These are phyloP conservation scores for Hyphopichia pseudoburtonii DNA, from an alignment of 1,139 yeast species.

Conservation along the genomic window DNA sequence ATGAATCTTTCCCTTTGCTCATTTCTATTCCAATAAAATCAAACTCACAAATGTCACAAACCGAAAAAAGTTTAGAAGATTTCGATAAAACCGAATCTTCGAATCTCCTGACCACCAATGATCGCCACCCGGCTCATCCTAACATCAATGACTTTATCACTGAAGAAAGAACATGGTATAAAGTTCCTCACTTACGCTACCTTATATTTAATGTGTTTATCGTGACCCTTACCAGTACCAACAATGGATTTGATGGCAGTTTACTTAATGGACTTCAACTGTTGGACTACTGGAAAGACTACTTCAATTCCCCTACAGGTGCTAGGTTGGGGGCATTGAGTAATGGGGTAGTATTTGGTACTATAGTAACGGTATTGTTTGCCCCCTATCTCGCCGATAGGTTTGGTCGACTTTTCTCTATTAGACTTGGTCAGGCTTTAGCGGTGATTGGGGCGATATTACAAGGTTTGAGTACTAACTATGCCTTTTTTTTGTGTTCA, in stretches of 20 bases:
- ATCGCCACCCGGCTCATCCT: neutral
- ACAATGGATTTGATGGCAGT: slow-evolving; percentile 53
- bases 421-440: slow-evolving; percentile 24
- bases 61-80: no score
- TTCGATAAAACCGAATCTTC: neutral
- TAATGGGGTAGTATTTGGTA: slow-evolving; percentile 31
- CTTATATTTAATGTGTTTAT: slow-evolving; percentile 37
- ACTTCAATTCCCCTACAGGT: slow-evolving; percentile 43
- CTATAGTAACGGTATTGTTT: slow-evolving; percentile 16
- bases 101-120: neutral
- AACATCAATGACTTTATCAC: slow-evolving; percentile 2
- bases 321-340: slow-evolving; percentile 45
- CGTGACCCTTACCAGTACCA: slow-evolving; percentile 45
- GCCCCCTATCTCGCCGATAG: slow-evolving; percentile 24
- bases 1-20: no score
- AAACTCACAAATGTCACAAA: no score
- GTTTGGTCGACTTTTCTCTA: slow-evolving; percentile 34
- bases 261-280: slow-evolving; percentile 53
- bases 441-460: slow-evolving; percentile 38
- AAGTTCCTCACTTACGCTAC: slow-evolving; percentile 31
- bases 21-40: no score
- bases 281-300: slow-evolving; percentile 31
- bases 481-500: slow-evolving; percentile 38
- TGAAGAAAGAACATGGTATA: slow-evolving; percentile 15
- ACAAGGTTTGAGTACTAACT: slow-evolving; percentile 41